A percentile compares a stretch with the other conserved stretches of the same genome.
phyloP scores from a whole-genome alignment of 768 basidiomycete species.

The Leccinum subtestaceum region DNA sequence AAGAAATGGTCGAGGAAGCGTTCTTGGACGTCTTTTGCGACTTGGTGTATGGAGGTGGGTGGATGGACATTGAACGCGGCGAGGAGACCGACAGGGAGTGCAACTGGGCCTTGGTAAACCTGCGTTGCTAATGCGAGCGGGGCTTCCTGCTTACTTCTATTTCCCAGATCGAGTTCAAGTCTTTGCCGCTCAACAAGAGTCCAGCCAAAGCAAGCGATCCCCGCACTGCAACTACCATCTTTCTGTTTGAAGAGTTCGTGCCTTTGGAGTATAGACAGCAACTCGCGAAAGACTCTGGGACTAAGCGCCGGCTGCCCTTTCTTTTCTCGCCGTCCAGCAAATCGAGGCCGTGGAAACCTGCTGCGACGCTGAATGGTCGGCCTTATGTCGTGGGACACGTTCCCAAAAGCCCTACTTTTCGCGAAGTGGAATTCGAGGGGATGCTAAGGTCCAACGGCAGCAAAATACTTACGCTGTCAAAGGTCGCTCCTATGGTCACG shows the following conservation, averaged over 20 bases:
- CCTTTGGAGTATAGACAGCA: conserved; percentile 84
- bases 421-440: conserved; percentile 79
- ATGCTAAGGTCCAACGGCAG: conserved; percentile 56
- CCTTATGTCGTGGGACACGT: conserved; percentile 67
- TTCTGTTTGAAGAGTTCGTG: conserved; percentile 93
- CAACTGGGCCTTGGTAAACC: conserved; percentile 85
- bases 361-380: conserved; percentile 75
- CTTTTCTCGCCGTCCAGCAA: conserved; percentile 54
- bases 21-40: conserved; percentile 89
- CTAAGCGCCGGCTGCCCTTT: conserved; percentile 64
- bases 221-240: conserved; percentile 64
- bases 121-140: neutral
- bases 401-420: conserved; percentile 47
- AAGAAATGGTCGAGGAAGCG: conserved; percentile 85
- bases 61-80: conserved; percentile 73
- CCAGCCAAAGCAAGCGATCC: conserved; percentile 49
- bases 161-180: conserved; percentile 84
- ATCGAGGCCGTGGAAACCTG: conserved; percentile 69
- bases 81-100: conserved; percentile 80
- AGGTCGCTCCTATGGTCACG: conserved; percentile 22
- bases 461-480: conserved; percentile 37
- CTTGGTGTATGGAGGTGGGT: conserved; percentile 77
- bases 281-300: conserved; percentile 52
- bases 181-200: conserved; percentile 47
- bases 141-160: conserved; percentile 3